phyloP scores from a whole-genome alignment of 352 stramenopile genomes.

The Peronospora farinosa region DNA sequence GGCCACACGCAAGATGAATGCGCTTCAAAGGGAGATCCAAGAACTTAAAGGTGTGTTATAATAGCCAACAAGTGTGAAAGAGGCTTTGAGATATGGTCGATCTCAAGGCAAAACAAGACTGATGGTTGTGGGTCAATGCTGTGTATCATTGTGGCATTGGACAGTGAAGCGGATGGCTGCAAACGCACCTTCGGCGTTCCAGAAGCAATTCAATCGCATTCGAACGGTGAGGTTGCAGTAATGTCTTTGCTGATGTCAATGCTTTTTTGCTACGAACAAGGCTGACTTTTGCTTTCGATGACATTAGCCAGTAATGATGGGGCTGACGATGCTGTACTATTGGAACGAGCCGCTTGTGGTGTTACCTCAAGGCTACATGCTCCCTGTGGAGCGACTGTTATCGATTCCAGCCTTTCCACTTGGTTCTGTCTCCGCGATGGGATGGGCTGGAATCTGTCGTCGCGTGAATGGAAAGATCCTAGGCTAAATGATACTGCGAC shows the following conservation, averaged over 20 bases:
- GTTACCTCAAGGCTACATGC: slow-evolving; percentile 68
- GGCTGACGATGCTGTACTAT: slow-evolving; percentile 50
- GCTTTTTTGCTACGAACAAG: neutral
- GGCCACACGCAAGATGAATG: slow-evolving; percentile 80
- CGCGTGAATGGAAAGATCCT: slow-evolving; percentile 67
- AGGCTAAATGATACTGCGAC: slow-evolving; percentile 23
- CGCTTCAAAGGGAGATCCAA: slow-evolving; percentile 80
- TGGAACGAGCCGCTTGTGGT: slow-evolving; percentile 70
- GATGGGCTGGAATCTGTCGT: slow-evolving; percentile 69
- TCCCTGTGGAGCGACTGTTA: slow-evolving; percentile 71
- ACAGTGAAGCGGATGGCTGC: slow-evolving; percentile 63
- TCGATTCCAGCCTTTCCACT: slow-evolving; percentile 72
- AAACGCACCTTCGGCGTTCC: slow-evolving; percentile 54
- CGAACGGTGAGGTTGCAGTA: slow-evolving; percentile 44
- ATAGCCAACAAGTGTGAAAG: neutral
- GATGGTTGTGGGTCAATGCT: slow-evolving; percentile 1
- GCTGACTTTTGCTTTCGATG: neutral
- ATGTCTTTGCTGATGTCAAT: neutral
- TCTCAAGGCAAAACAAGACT: neutral
- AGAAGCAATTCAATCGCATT: slow-evolving; percentile 71
- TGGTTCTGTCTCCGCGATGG: slow-evolving; percentile 65
- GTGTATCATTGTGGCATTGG: slow-evolving; percentile 5
- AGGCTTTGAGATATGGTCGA: neutral
- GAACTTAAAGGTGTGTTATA: slow-evolving; percentile 53
- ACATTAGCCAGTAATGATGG: slow-evolving; percentile 52